phyloP scores from a whole-genome alignment of 2,329 filamentous ascomycete genomes.

The Ophiostoma himal-ulmi region DNA sequence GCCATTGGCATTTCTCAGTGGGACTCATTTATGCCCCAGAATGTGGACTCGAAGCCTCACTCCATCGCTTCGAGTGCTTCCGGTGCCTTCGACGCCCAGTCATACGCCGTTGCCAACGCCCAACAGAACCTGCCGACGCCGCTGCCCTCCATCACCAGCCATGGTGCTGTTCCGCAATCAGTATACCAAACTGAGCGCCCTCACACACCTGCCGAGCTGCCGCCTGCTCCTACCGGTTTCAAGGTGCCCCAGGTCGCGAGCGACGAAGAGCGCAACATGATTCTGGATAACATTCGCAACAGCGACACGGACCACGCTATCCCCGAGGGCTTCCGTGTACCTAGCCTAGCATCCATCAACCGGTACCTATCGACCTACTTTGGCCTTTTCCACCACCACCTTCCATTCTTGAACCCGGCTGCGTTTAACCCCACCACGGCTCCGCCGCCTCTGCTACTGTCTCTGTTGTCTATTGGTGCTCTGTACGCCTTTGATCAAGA shows the following conservation, averaged over 20 bases:
- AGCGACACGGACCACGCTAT: conserved; percentile 77
- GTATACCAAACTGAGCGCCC: conserved; percentile 64
- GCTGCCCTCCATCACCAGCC: conserved; percentile 63
- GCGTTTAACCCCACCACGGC: conserved; percentile 78
- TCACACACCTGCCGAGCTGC: conserved; percentile 63
- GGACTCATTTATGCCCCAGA: conserved; percentile 77
- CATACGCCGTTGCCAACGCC: conserved; percentile 55
- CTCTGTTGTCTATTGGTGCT: conserved; percentile 89
- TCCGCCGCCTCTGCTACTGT: conserved; percentile 77
- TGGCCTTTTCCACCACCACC: conserved; percentile 90
- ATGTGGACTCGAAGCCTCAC: conserved; percentile 67
- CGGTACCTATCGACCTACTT: conserved; percentile 94
- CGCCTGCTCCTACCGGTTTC: conserved; percentile 61
- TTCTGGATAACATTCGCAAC: conserved; percentile 78
- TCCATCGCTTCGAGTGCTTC: conserved; percentile 62
- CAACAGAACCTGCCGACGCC: conserved; percentile 55
- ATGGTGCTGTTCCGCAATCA: conserved; percentile 60
- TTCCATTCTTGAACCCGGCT: conserved; percentile 89
- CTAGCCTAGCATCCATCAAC: conserved; percentile 74
- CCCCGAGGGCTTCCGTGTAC: conserved; percentile 83
- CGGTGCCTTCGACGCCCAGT: conserved; percentile 62
- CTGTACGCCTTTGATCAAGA: conserved; percentile 97
- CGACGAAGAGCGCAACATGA: conserved; percentile 78
- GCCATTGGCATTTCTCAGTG: conserved; percentile 81
- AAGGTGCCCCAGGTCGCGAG: conserved; percentile 72